A percentile compares a stretch with the other conserved stretches of the same genome.
Conservation (phyloP, 805 yeast genomes). For the Wickerhamiella brachini region DNA sequence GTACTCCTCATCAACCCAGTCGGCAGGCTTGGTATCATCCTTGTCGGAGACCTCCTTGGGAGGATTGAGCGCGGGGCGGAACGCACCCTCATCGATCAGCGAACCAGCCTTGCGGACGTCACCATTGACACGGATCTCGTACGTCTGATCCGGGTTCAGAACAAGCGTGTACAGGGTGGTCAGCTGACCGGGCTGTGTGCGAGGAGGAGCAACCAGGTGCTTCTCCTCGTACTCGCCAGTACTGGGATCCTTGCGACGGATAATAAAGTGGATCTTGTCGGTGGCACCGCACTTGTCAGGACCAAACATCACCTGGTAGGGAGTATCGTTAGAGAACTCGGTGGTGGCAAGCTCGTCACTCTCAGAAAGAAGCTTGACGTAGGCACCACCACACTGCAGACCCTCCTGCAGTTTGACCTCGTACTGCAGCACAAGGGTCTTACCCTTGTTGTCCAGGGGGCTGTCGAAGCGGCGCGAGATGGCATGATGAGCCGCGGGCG, state of each 20-base stretch:
- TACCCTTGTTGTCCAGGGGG: slow-evolving; percentile 44
- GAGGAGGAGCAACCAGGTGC: slow-evolving; percentile 53
- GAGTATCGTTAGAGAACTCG: slow-evolving; percentile 50
- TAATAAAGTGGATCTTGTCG: slow-evolving; percentile 67
- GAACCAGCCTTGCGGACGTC: slow-evolving; percentile 57
- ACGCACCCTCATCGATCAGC: slow-evolving; percentile 38
- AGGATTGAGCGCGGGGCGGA: slow-evolving; percentile 56
- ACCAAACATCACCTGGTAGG: slow-evolving; percentile 84
- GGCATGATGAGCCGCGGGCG: slow-evolving; percentile 71
- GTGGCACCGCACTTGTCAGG: slow-evolving; percentile 82
- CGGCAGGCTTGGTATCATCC: slow-evolving; percentile 51
- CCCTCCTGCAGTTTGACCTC: slow-evolving; percentile 77
- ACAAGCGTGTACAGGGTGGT: slow-evolving; percentile 66
- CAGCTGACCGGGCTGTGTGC: slow-evolving; percentile 39
- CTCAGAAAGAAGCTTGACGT: slow-evolving; percentile 53
- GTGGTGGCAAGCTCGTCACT: slow-evolving; percentile 26
- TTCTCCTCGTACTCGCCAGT: slow-evolving; percentile 53
- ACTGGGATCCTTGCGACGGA: slow-evolving; percentile 42
- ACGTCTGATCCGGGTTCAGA: slow-evolving; percentile 48
- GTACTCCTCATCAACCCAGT: slow-evolving; percentile 61
- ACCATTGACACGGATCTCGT: slow-evolving; percentile 76
- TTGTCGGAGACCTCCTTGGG: slow-evolving; percentile 48
- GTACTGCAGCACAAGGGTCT: slow-evolving; percentile 71
- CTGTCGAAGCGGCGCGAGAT: slow-evolving; percentile 48
- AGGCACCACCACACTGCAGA: slow-evolving; percentile 79